Percentiles rank a stretch among this genome's conserved stretches.
Evolutionary conservation across 768 basidiomycete genomes (phyloP).

Genomic region (Clathrus columnatus): DNA sequence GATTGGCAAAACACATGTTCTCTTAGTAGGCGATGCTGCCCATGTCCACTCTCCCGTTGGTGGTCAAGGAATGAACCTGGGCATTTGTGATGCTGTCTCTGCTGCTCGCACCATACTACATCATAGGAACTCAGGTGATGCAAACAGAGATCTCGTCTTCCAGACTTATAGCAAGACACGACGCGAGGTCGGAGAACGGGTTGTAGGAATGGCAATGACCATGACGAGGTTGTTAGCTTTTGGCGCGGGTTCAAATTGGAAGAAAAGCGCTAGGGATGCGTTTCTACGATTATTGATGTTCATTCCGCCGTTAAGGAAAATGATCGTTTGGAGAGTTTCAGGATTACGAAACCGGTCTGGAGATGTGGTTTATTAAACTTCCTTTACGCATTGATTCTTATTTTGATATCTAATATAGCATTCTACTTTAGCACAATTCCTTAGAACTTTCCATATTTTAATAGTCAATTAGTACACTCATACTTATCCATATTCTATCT

Average conservation of each 20-base stretch:
- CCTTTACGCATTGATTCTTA: no score
- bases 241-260: conserved; percentile 21
- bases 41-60: conserved; percentile 29
- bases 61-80: conserved; percentile 39
- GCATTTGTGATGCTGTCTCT: conserved; percentile 41
- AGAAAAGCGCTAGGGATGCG: conserved; percentile 20
- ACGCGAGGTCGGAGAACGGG: conserved; percentile 31
- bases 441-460: no score
- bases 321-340: conserved; percentile 1
- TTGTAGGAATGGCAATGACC: conserved; percentile 34
- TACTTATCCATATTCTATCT: no score
- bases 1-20: neutral
- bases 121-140: conserved; percentile 10
- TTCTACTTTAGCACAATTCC: no score
- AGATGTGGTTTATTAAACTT: no score
- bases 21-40: conserved; percentile 18
- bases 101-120: conserved; percentile 38
- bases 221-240: conserved; percentile 17
- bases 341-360: conserved; percentile 1
- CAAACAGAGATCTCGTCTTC: conserved; percentile 17
- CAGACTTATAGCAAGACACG: conserved; percentile 28
- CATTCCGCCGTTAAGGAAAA: neutral
- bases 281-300: conserved; percentile 14
- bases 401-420: no score
- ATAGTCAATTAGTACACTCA: no score